phyloP scores from a whole-genome alignment of 2,329 filamentous ascomycete species.

The Ramularia endophylla region DNA sequence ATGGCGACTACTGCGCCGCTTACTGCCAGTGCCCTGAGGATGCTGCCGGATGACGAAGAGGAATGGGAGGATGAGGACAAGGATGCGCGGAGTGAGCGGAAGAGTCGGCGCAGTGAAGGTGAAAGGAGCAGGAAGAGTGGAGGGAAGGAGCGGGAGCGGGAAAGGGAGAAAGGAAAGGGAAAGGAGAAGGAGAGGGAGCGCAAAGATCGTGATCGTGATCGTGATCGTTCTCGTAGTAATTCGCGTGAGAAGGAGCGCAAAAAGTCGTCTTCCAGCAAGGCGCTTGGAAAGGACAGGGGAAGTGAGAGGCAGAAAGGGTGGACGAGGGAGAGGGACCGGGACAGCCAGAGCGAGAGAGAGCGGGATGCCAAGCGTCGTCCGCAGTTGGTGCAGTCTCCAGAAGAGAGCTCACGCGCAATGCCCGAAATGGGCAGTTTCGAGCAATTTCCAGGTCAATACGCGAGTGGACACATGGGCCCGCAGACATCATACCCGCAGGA shows the following conservation, averaged over 20 bases:
- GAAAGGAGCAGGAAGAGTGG: slow-evolving; percentile 24
- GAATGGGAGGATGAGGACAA: slow-evolving; percentile 30
- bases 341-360: neutral
- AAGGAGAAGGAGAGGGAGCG: slow-evolving; percentile 10
- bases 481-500: slow-evolving; percentile 8
- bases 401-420: slow-evolving; percentile 19
- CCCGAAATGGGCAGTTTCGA: slow-evolving; percentile 27
- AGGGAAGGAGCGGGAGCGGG: slow-evolving; percentile 26
- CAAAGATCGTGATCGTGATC: slow-evolving; percentile 1
- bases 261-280: slow-evolving; percentile 1
- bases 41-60: slow-evolving; percentile 26
- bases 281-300: slow-evolving; percentile 10
- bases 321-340: slow-evolving; percentile 18
- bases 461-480: slow-evolving; percentile 15
- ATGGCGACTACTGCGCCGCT: slow-evolving; percentile 10
- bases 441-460: slow-evolving; percentile 29
- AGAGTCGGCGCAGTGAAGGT: slow-evolving; percentile 24
- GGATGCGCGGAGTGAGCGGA: slow-evolving; percentile 24
- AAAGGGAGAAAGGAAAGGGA: slow-evolving; percentile 18
- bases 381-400: slow-evolving; percentile 11
- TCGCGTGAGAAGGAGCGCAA: neutral
- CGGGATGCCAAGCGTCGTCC: slow-evolving; percentile 4
- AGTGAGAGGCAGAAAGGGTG: slow-evolving; percentile 13
- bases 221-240: too few relatives aligned
- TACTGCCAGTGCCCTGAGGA: slow-evolving; percentile 31